Base-by-base conservation (phyloP, 106 monocot species). In the Apostasia ramifera region DNA sequence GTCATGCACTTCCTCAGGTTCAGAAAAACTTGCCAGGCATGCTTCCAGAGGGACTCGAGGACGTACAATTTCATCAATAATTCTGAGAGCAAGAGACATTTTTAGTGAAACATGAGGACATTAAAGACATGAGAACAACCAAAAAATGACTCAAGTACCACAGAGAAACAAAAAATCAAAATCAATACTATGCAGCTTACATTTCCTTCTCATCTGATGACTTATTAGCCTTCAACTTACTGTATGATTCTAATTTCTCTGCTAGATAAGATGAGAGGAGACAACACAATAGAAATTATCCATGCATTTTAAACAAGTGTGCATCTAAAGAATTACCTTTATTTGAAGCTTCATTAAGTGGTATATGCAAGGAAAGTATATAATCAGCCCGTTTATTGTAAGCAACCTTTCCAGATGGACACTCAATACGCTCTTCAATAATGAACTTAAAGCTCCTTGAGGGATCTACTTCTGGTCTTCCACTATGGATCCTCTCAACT, bases 41-140 rank as follows among this genome's bases (percentile, higher is more conserved):
- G 95, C 89, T 77, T 92, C 92, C 47, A 97, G 60, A 40, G 89
- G 89, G 6, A 97, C 91, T 87, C 95, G 86, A 57, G 95, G 95
- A 10, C 95, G 81, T n/a, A 97, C 92, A 77, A 84, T 83, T 71
- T 89, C 89, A 49, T 77, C 84, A 76, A 53, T 77, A 41, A 68
- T 51, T 68, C 95, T 97, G 82, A 7, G 13, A 50, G 44, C 58
- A 49, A 5, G 1, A 63, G 11, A 13, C 40, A 8, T 38, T 71
- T 48, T 77, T 51, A 64, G 66, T 48, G 37, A 2, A n/a, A 9
- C 40, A 0, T 52, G 45, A 11, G 12, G 15, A 68, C 12, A 8
- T 43, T 57, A 8, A 43, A n/a, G 44, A 44, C n/a, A 47, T 5
- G 13, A 40, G 46, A 13, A 10, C 12, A 40, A 26, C 53, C 8